Conservation (phyloP, 2,329 filamentous ascomycete species). For the Didymosphaeria variabile region DNA sequence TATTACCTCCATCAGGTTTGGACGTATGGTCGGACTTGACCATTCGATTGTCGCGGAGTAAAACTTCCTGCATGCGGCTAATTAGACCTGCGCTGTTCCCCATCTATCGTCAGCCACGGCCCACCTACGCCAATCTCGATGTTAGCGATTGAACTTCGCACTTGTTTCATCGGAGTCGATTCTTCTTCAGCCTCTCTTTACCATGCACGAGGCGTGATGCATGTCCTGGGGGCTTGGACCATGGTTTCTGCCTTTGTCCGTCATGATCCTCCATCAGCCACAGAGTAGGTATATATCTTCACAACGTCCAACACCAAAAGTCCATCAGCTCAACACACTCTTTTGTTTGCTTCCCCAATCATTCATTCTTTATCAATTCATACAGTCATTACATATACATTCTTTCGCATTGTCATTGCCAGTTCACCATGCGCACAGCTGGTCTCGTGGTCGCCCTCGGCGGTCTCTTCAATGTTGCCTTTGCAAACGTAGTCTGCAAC, state of each 20-base stretch:
- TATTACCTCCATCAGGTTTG: background rate
- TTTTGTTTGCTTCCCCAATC: background rate
- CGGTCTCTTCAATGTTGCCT: conserved; percentile 5
- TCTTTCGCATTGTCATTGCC: background rate
- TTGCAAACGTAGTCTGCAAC: conserved; percentile 14
- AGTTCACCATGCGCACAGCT: conserved; percentile 4
- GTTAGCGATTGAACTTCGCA: background rate
- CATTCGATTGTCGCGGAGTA: background rate
- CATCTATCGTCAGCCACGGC: background rate
- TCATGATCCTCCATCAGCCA: background rate
- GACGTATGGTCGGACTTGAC: background rate
- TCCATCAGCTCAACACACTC: background rate
- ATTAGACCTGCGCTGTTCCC: background rate
- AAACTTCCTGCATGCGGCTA: background rate
- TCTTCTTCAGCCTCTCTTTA: background rate
- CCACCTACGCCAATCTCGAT: too few relatives aligned
- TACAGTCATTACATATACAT: background rate
- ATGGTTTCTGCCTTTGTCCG: background rate
- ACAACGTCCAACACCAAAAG: background rate
- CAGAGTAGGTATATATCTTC: background rate
- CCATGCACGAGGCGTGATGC: background rate
- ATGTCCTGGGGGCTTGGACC: background rate
- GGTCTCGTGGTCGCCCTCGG: conserved; percentile 2
- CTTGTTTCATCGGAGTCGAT: background rate
- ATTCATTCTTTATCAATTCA: background rate